Conservation (phyloP, 164 flowering plant species). For the Vitis amurensis region DNA sequence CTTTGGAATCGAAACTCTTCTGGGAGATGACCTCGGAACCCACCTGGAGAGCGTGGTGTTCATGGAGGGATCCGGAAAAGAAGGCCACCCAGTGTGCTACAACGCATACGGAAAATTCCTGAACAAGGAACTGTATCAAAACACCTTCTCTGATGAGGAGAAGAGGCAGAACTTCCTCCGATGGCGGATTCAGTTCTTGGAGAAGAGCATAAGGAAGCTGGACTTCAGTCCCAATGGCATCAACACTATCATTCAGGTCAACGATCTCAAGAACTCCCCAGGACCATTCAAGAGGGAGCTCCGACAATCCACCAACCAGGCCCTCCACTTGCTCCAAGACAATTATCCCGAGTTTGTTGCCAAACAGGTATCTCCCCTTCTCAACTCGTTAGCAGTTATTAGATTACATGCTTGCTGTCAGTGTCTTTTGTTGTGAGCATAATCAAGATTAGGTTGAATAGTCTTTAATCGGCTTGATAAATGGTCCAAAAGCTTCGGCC, state of each 20-base stretch:
- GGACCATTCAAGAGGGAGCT: constrained; percentile 65
- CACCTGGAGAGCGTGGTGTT: constrained; percentile 76
- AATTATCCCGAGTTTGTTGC: constrained; percentile 95
- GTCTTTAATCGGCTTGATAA: no score
- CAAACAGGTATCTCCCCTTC: constrained; percentile 61
- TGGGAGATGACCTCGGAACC: constrained; percentile 63
- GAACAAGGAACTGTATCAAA: constrained; percentile 72
- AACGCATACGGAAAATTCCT: constrained; percentile 82
- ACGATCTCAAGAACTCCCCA: constrained; percentile 77
- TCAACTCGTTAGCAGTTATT: no score
- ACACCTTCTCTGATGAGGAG: constrained; percentile 69
- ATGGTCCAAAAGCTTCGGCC: no score
- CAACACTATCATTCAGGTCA: constrained; percentile 73
- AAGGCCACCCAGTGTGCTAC: constrained; percentile 90
- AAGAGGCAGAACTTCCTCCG: constrained; percentile 63
- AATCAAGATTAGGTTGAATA: background rate
- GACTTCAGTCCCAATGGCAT: constrained; percentile 75
- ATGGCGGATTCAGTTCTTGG: constrained; percentile 85
- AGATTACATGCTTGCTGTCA: no score
- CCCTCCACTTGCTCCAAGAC: constrained; percentile 74
- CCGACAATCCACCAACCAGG: constrained; percentile 63
- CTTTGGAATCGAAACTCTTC: constrained; percentile 61
- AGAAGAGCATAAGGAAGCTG: constrained; percentile 73
- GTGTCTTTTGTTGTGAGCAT: background rate
- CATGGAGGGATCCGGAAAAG: constrained; percentile 67